These are phyloP conservation scores for Sporothrix mexicana DNA, from an alignment of 2,329 filamentous ascomycete genomes.

Conservation along the genomic window DNA sequence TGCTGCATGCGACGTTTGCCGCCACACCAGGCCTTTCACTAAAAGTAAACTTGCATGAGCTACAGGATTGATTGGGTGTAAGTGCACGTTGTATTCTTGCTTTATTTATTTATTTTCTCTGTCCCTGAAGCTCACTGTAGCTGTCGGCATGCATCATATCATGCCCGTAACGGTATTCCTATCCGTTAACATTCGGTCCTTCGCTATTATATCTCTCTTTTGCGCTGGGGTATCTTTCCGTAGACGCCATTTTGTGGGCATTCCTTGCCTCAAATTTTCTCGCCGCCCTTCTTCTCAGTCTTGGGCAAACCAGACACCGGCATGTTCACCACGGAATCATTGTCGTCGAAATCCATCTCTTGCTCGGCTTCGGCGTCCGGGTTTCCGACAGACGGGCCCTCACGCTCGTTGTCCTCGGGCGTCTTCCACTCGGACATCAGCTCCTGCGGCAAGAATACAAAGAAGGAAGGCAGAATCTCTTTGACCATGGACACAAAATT, in stretches of 20 bases:
- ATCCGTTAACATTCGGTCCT: background rate
- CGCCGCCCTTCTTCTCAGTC: background rate
- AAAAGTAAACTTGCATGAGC: background rate
- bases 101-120: background rate
- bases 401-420: conserved; percentile 54
- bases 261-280: background rate
- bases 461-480: conserved; percentile 65
- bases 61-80: conserved; percentile 15
- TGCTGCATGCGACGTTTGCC: background rate
- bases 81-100: background rate
- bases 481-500: conserved; percentile 67
- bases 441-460: conserved; percentile 70
- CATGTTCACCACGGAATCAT: conserved; percentile 30
- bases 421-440: conserved; percentile 71
- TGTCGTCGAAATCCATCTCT: conserved; percentile 36
- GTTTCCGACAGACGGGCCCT: conserved; percentile 53
- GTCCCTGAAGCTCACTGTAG: background rate
- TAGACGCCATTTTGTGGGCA: too few species aligned
- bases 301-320: background rate
- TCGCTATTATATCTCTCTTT: too few species aligned
- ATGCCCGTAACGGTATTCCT: too few species aligned
- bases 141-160: background rate
- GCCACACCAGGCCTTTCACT: too few species aligned
- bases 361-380: conserved; percentile 41
- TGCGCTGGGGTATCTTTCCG: background rate